A percentile compares a stretch with the other conserved stretches of the same genome.
These are phyloP conservation scores for barley (Hordeum vulgare) DNA, from an alignment of 176 grass and related monocot genomes.

Conservation along the genomic window MorexV3_pseudomolecules_assembly NC_058523.1:35583255-35583754, in stretches of 20 bases:
- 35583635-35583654: neutral
- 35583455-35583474: conserved; percentile 69
- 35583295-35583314: neutral
- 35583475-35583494: conserved; percentile 72
- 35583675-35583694: neutral
- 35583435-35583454: conserved; percentile 87
- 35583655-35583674: neutral
- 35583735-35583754: neutral
- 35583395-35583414: conserved; percentile 79
- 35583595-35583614: neutral
- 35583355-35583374: conserved; percentile 66
- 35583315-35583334: neutral
- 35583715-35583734: neutral
- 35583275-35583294: neutral
- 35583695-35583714: neutral
- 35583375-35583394: conserved; percentile 70
- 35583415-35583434: conserved; percentile 85
- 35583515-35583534: neutral
- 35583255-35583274: neutral
- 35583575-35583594: neutral
- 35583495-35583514: neutral
- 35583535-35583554: neutral
- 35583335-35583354: conserved; percentile 15
- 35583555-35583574: neutral
- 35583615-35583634: neutral